phyloP scores from a whole-genome alignment of 306 rosid species.

The Biancaea sappan region DNA sequence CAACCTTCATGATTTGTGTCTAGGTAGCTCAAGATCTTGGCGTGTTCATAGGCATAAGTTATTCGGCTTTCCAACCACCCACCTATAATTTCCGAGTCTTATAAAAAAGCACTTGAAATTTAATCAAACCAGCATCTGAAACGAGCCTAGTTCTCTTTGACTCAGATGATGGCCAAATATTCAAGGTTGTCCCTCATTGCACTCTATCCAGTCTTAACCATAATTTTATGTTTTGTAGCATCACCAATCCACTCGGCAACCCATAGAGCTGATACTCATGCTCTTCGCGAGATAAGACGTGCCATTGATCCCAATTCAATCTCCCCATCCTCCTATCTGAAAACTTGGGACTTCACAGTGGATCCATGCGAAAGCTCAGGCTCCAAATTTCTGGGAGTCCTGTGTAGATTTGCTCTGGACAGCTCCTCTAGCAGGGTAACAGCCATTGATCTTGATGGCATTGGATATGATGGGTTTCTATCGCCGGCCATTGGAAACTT shows the following conservation, averaged over 20 bases:
- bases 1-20: constrained; percentile 26
- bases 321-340: constrained; percentile 35
- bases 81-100: neutral
- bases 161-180: constrained; percentile 35
- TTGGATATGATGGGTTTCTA: constrained; percentile 54
- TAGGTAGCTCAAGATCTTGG: constrained; percentile 47
- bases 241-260: constrained; percentile 34
- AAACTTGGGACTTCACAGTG: constrained; percentile 45
- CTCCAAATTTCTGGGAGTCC: constrained; percentile 50
- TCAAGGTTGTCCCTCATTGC: constrained; percentile 14
- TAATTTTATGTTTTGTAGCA: constrained; percentile 12
- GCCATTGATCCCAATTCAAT: constrained; percentile 52
- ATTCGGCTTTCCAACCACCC: neutral
- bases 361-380: constrained; percentile 51
- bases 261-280: constrained; percentile 30
- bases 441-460: constrained; percentile 48
- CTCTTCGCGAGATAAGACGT: constrained; percentile 38
- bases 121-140: constrained; percentile 22
- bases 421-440: constrained; percentile 49
- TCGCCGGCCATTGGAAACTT: constrained; percentile 49
- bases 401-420: constrained; percentile 44
- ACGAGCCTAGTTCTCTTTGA: neutral
- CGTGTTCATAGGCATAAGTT: constrained; percentile 27
- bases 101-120: constrained; percentile 42
- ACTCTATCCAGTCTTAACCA: constrained; percentile 25